A percentile compares a stretch with the other conserved stretches of the same genome.
Conservation (phyloP, 2,329 filamentous ascomycete genomes). For the Pseudogymnoascus sp. region DNA sequence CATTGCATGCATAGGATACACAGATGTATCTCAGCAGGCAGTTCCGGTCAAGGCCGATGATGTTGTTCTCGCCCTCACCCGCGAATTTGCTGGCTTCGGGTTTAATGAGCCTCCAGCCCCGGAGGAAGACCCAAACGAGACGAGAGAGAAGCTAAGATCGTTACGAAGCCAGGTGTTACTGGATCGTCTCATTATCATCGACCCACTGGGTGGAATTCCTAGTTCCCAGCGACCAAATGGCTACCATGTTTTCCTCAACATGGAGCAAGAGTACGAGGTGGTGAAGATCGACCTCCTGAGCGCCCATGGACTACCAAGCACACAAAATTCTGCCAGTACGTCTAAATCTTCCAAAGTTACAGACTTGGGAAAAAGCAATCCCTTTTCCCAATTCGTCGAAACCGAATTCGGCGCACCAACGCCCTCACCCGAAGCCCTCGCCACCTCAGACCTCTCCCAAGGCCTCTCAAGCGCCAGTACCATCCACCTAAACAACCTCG, state of each 20-base stretch:
- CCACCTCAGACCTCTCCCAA: conserved; percentile 14
- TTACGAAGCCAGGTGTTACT: conserved; percentile 53
- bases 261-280: conserved; percentile 77
- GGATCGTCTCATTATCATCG: conserved; percentile 82
- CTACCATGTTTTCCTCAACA: conserved; percentile 81
- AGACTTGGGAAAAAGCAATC: not conserved
- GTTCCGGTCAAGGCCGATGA: conserved; percentile 51
- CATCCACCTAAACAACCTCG: conserved; percentile 63
- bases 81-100: conserved; percentile 65
- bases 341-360: not conserved
- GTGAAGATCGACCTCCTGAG: conserved; percentile 56
- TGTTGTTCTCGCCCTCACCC: conserved; percentile 68
- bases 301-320: conserved; percentile 24
- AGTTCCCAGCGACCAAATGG: conserved; percentile 52
- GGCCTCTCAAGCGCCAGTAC: conserved; percentile 25
- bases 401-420: not conserved
- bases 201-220: conserved; percentile 80
- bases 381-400: conserved; percentile 10
- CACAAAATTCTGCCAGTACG: conserved; percentile 23
- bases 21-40: conserved; percentile 40
- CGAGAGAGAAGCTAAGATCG: conserved; percentile 33
- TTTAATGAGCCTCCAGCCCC: conserved; percentile 29
- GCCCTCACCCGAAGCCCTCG: not conserved
- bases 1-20: conserved; percentile 58
- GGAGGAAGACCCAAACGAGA: conserved; percentile 37